phyloP scores from a whole-genome alignment of 306 rosid species.

The Quercus mongolica region DNA sequence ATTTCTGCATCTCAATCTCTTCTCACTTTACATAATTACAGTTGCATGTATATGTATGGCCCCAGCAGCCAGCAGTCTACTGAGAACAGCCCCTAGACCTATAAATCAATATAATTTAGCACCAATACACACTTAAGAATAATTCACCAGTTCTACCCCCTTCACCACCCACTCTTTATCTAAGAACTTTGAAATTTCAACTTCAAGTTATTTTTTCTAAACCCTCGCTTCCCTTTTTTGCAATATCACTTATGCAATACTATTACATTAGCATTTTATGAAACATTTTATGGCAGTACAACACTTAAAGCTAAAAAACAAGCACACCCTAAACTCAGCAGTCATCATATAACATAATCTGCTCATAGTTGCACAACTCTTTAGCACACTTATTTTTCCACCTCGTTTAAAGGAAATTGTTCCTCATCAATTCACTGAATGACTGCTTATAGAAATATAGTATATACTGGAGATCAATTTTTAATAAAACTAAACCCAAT shows the following conservation, averaged over 20 bases:
- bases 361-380: not conserved
- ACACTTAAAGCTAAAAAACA: not conserved
- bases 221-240: not conserved
- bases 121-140: not conserved
- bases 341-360: not conserved
- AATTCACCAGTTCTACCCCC: too few species aligned
- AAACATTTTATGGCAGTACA: not conserved
- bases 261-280: not conserved
- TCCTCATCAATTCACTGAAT: not conserved
- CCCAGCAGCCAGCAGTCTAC: not conserved
- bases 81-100: not conserved
- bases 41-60: not conserved
- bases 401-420: not conserved
- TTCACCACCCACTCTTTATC: too few species aligned
- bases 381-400: not conserved
- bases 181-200: not conserved
- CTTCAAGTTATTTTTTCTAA: not conserved
- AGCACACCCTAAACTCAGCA: not conserved
- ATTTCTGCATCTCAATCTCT: not conserved
- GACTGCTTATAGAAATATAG: not conserved
- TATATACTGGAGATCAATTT: not conserved
- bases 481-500: too few species aligned
- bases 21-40: not conserved
- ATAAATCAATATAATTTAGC: not conserved
- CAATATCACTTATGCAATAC: not conserved